A percentile compares a stretch with the other conserved stretches of the same genome.
These are phyloP conservation scores for Geranium incanum DNA, from an alignment of 441 rosid genomes.

Conservation along the genomic window DNA sequence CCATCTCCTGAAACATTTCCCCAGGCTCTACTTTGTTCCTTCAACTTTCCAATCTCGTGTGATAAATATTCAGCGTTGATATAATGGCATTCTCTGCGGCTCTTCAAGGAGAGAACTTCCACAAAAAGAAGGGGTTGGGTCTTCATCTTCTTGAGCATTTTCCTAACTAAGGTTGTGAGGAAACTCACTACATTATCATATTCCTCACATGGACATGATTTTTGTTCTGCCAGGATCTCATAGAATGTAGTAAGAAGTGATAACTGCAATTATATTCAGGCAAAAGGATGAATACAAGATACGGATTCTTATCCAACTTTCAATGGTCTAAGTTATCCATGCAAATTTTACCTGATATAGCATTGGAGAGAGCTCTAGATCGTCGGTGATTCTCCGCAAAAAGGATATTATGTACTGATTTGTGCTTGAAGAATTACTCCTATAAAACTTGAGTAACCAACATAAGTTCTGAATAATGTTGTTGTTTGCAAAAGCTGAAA, in stretches of 20 bases:
- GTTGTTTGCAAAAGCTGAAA: constrained; percentile 77
- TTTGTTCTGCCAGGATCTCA: constrained; percentile 77
- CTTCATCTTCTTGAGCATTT: constrained; percentile 84
- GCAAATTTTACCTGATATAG: constrained; percentile 68
- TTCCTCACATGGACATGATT: constrained; percentile 57
- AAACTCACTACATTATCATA: constrained; percentile 53
- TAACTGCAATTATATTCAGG: constrained; percentile 48
- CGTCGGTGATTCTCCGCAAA: constrained; percentile 72
- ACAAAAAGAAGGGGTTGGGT: constrained; percentile 86
- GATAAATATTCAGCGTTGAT: constrained; percentile 76
- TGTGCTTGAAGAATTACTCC: constrained; percentile 56
- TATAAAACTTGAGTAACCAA: constrained; percentile 88
- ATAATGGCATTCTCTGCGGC: constrained; percentile 76
- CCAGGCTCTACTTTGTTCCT: constrained; percentile 42
- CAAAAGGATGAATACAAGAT: constrained; percentile 19
- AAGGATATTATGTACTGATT: constrained; percentile 59
- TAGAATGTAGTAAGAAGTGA: constrained; percentile 68
- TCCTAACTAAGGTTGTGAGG: constrained; percentile 53
- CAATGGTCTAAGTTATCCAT: constrained; percentile 11
- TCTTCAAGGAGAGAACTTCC: constrained; percentile 89
- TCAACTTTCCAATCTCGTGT: constrained; percentile 70
- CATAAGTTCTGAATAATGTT: constrained; percentile 77
- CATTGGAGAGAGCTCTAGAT: constrained; percentile 88
- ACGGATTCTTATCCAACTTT: constrained; percentile 3
- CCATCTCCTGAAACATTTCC: constrained; percentile 37